Percentiles rank a stretch among this genome's conserved stretches.
Conservation (phyloP, 2,329 filamentous ascomycete species). For the Byssothecium circinans region DNA sequence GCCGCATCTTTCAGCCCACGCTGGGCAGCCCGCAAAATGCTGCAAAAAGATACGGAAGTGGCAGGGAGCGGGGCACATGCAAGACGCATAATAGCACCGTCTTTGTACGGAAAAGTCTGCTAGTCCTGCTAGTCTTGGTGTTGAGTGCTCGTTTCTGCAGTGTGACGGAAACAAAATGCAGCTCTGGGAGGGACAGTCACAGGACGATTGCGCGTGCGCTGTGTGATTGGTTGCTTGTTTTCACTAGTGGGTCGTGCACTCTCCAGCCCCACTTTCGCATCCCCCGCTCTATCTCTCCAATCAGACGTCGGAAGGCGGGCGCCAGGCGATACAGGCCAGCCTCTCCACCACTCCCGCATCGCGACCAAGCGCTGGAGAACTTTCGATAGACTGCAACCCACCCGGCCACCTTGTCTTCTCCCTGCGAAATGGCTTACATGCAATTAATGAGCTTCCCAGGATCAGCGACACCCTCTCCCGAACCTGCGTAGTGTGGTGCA, state of each 20-base stretch:
- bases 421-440: slow-evolving; percentile 36
- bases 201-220: slow-evolving; percentile 15
- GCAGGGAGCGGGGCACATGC: slow-evolving; percentile 24
- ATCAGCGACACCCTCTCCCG: slow-evolving; percentile 26
- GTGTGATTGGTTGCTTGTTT: slow-evolving; percentile 35
- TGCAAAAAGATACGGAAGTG: slow-evolving; percentile 38
- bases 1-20: slow-evolving; percentile 9
- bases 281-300: slow-evolving; percentile 29
- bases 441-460: slow-evolving; percentile 38
- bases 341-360: slow-evolving; percentile 36
- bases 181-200: slow-evolving; percentile 27
- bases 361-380: slow-evolving; percentile 39
- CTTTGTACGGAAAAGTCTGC: slow-evolving; percentile 2
- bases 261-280: slow-evolving; percentile 19
- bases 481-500: slow-evolving; percentile 20
- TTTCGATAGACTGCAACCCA: slow-evolving; percentile 41
- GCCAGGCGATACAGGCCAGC: slow-evolving; percentile 30
- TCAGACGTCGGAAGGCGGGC: slow-evolving; percentile 10
- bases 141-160: slow-evolving; percentile 25
- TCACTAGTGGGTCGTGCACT: slow-evolving; percentile 26
- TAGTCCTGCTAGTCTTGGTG: slow-evolving; percentile 2
- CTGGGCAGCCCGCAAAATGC: slow-evolving; percentile 19
- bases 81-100: slow-evolving; percentile 12
- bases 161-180: slow-evolving; percentile 37
- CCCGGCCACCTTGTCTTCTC: slow-evolving; percentile 28